Evolutionary conservation across 1,139 yeast species (phyloP), one percentile per base, ranked within the genome.

Genomic region (Candida sanyaensis): DNA sequence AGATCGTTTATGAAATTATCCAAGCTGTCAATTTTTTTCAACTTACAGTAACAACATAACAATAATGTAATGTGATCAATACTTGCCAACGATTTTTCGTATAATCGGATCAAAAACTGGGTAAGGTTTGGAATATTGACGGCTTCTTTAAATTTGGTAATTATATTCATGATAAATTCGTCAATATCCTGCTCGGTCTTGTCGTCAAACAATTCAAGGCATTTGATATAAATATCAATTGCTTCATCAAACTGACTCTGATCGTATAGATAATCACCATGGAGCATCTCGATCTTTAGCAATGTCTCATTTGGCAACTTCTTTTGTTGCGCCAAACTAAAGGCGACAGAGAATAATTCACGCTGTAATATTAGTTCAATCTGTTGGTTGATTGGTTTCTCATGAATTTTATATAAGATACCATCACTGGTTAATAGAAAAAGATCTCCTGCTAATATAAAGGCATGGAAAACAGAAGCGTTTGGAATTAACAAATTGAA

Each of bases 101-200:
- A 77, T 52, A 92, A 71, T 12, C 64, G 63, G 49, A 83, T 83
- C 37, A 93, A 69, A 57, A 88, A 92, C 44, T 71, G 73, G 0
- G 93, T 80, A 54, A 93, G 67, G 50, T 82, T 80, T 10, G 75
- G 71, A 4, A 89, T 85, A 54, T 88, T 88, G 12, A 89, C 86
- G n/a, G 91, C 84, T 51, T 91, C 96, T 54, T 88, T 89, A 64
- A 86, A 91, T 57, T 86, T 86, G 28, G 91, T 81, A 31, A 93
- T 88, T 5, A 91, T 81, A 53, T 84, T 87, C 66, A 92, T 87
- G 4, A 91, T 83, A 53, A 84, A 86, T 32, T 81, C 80, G 40
- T 72, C 73, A 32, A 66, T 50, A 33, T 62, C 63, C 26, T 65
- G 64, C 5, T 55, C 58, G n/a, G 39, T 27, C 7, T 30, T 27